A percentile compares a stretch with the other conserved stretches of the same genome.
Conservation (phyloP, 2,329 filamentous ascomycete genomes). For the Apiospora pterosperma region DNA sequence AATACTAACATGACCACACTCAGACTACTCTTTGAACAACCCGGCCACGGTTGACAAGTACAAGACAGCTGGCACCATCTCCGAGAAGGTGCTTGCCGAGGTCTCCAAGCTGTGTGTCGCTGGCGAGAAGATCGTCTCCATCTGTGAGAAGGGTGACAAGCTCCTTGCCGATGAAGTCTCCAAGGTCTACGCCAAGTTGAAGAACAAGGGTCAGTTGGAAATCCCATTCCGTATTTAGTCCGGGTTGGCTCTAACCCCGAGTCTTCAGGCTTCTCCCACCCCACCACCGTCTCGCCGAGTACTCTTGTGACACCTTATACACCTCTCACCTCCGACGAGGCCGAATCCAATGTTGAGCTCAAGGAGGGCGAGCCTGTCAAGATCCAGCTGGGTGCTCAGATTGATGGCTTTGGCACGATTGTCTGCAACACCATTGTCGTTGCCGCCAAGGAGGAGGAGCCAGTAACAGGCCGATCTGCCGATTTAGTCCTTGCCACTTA, state of each 20-base stretch:
- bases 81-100: slow-evolving; percentile 88
- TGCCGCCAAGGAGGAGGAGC: slow-evolving; percentile 57
- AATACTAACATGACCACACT: neutral
- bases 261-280: slow-evolving; percentile 75
- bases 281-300: slow-evolving; percentile 90
- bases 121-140: slow-evolving; percentile 86
- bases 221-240: neutral
- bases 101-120: slow-evolving; percentile 73
- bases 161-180: slow-evolving; percentile 87
- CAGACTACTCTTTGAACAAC: slow-evolving; percentile 88
- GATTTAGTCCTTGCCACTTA: slow-evolving; percentile 88
- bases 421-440: slow-evolving; percentile 91
- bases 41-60: slow-evolving; percentile 97
- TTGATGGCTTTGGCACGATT: slow-evolving; percentile 94
- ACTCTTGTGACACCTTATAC: slow-evolving; percentile 97
- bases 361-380: slow-evolving; percentile 88
- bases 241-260: neutral
- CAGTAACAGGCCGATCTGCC: slow-evolving; percentile 72
- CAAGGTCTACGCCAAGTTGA: slow-evolving; percentile 99
- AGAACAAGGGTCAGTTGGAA: slow-evolving; percentile 76
- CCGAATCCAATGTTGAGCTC: slow-evolving; percentile 76
- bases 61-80: slow-evolving; percentile 93
- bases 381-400: slow-evolving; percentile 98
- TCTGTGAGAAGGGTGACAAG: slow-evolving; percentile 95
- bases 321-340: slow-evolving; percentile 79